Evolutionary conservation across 225 moss, liverwort and hornwort genomes (phyloP).

Genomic region (Neckera pumila): DNA sequence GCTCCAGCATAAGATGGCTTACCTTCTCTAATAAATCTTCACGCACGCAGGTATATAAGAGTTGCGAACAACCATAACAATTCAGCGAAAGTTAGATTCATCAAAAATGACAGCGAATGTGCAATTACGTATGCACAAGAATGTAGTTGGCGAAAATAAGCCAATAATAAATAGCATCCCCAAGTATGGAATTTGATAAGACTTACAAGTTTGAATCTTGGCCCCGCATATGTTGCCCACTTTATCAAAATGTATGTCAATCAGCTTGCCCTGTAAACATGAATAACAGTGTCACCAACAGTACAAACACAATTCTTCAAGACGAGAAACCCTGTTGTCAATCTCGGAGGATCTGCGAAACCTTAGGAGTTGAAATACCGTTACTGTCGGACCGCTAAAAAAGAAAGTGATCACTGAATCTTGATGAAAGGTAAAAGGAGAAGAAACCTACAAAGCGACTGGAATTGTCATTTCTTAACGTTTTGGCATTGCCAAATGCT

Average conservation of each 20-base stretch:
- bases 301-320: background rate
- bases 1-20: background rate
- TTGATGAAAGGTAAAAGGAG: background rate
- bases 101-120: background rate
- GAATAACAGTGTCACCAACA: background rate
- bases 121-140: background rate
- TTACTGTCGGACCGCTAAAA: background rate
- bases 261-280: constrained; percentile 74
- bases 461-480: constrained; percentile 94
- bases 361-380: background rate
- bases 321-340: background rate
- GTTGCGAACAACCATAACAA: background rate
- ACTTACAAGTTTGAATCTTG: constrained; percentile 98
- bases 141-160: background rate
- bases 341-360: background rate
- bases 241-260: constrained; percentile 96
- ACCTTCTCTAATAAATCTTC: constrained; percentile 96
- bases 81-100: constrained; percentile 4
- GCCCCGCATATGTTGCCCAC: constrained; percentile 87
- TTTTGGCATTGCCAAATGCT: constrained; percentile 98
- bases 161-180: background rate
- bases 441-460: constrained; percentile 91
- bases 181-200: background rate
- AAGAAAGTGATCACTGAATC: background rate
- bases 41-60: background rate